phyloP scores from a whole-genome alignment of 1,284 basidiomycete species.

The Melampsora larici-populina region DNA sequence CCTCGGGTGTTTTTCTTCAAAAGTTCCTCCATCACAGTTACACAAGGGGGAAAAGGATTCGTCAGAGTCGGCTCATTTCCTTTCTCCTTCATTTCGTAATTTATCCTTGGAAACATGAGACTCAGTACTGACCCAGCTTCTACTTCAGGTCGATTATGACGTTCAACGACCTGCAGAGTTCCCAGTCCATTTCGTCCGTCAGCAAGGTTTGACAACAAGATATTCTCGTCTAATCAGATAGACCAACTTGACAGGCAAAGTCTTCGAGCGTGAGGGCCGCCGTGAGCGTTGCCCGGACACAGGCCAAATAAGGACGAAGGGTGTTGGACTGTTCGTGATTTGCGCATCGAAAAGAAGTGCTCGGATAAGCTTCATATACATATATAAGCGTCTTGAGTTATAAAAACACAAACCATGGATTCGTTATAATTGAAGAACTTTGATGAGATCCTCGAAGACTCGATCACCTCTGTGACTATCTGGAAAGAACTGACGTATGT shows the following conservation, averaged over 20 bases:
- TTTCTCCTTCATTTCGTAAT: neutral
- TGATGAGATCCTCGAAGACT: too few species aligned
- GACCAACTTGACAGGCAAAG: slow-evolving; percentile 85
- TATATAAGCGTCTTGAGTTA: too few species aligned
- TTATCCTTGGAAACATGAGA: neutral
- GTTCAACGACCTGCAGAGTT: slow-evolving; percentile 72
- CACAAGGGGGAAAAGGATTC: neutral
- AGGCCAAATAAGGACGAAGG: slow-evolving; percentile 89
- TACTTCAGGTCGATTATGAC: slow-evolving; percentile 94
- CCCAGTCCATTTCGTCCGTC: too few species aligned
- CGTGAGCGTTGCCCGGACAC: slow-evolving; percentile 89
- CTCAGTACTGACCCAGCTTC: slow-evolving; percentile 67
- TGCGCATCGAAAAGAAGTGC: slow-evolving; percentile 20
- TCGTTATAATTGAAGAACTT: too few species aligned
- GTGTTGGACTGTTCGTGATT: slow-evolving; percentile 60
- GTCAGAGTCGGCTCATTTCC: slow-evolving; percentile 18
- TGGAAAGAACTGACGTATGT: too few species aligned
- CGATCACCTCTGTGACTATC: too few species aligned
- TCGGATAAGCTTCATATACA: neutral
- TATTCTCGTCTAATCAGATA: neutral
- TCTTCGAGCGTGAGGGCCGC: slow-evolving; percentile 96
- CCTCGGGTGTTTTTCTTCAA: slow-evolving; percentile 79
- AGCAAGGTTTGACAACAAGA: neutral
- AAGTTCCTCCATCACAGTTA: neutral
- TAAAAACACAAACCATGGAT: too few species aligned